These are phyloP conservation scores for Coemansia sp. DNA, from an alignment of 192 early-diverging fungal species.

Conservation along the genomic window DNA sequence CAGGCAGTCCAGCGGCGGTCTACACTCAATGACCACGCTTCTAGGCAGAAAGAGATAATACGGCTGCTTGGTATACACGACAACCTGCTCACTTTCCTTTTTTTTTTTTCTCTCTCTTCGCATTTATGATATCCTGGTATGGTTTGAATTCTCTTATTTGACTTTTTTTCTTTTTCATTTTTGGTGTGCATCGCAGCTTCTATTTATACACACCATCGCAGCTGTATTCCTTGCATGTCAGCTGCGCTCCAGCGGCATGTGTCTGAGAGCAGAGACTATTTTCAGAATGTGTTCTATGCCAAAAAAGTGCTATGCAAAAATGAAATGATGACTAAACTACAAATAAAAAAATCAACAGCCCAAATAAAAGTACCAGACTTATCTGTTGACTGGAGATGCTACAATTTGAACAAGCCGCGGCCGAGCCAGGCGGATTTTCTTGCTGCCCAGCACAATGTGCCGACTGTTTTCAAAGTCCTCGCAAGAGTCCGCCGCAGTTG, in stretches of 20 bases:
- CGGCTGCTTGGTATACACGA: too few relatives aligned
- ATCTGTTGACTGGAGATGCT: constrained; percentile 6
- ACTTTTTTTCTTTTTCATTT: background rate
- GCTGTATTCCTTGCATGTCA: background rate
- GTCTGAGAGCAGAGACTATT: too few relatives aligned
- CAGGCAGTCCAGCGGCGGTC: constrained; percentile 10
- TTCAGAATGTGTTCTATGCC: background rate
- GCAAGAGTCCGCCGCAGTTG: background rate
- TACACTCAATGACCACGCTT: constrained; percentile 18
- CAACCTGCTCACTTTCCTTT: too few relatives aligned
- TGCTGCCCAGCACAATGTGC: constrained; percentile 38
- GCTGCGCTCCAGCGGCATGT: background rate
- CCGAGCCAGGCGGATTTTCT: constrained; percentile 42
- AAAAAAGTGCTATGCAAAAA: constrained; percentile 1
- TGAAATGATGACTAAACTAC: background rate
- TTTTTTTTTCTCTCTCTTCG: background rate
- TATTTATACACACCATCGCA: constrained; percentile 4
- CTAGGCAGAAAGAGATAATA: constrained; percentile 11
- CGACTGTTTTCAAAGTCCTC: constrained; percentile 9
- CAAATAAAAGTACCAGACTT: constrained; percentile 5
- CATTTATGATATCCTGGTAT: background rate
- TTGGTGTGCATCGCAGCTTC: background rate
- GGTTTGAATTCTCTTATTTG: background rate
- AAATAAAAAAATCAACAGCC: background rate
- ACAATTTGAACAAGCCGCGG: constrained; percentile 40